These are phyloP conservation scores for Solanum rostratum DNA, from an alignment of 257 asterid species.

Conservation along the genomic window DNA sequence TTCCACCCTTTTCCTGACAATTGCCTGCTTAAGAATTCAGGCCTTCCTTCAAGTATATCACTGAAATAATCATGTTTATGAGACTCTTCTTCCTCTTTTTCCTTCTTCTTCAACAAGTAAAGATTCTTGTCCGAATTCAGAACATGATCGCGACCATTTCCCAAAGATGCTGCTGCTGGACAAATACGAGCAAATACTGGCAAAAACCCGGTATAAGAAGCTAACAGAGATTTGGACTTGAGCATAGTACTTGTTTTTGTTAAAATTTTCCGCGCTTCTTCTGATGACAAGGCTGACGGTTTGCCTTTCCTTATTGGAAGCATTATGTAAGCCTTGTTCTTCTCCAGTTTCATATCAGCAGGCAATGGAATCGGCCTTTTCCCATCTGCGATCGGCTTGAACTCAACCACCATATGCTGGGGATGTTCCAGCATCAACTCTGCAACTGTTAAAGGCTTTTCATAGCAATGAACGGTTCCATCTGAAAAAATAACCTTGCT, in stretches of 20 bases:
- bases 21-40: constrained; percentile 55
- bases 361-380: constrained; percentile 47
- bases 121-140: background rate
- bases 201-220: constrained; percentile 32
- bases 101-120: background rate
- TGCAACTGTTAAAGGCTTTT: constrained; percentile 53
- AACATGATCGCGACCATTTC: background rate
- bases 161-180: constrained; percentile 1
- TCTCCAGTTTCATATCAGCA: constrained; percentile 58
- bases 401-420: constrained; percentile 59
- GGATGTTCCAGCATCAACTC: constrained; percentile 85
- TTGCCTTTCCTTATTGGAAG: constrained; percentile 48
- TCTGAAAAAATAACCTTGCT: constrained; percentile 53
- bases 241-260: constrained; percentile 17
- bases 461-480: constrained; percentile 46
- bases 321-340: constrained; percentile 50
- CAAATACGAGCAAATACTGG: constrained; percentile 52
- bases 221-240: constrained; percentile 31
- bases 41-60: constrained; percentile 58
- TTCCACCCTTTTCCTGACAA: constrained; percentile 86
- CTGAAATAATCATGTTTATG: constrained; percentile 16
- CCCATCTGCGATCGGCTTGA: constrained; percentile 16
- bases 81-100: constrained; percentile 1
- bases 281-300: constrained; percentile 31
- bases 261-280: constrained; percentile 35